These are phyloP conservation scores for Penstemon newberryi DNA, from an alignment of 257 asterid genomes.

Conservation along the genomic window DNA sequence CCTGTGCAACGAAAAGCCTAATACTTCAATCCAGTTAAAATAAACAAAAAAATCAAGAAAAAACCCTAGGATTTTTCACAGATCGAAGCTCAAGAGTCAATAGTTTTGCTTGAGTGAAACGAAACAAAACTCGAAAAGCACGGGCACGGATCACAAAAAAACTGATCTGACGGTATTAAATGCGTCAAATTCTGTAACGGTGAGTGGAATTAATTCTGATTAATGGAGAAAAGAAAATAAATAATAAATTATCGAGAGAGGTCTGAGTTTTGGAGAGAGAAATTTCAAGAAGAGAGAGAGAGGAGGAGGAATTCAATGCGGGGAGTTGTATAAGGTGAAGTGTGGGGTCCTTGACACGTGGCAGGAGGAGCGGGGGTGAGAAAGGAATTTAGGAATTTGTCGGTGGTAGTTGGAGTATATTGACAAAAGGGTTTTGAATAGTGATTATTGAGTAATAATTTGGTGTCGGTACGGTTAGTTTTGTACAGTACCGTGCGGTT, in stretches of 20 bases:
- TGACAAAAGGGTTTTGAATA: constrained; percentile 23
- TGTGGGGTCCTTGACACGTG: constrained; percentile 55
- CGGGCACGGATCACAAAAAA: constrained; percentile 41
- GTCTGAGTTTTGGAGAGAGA: constrained; percentile 28
- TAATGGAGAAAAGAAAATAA: background rate
- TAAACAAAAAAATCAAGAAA: constrained; percentile 1
- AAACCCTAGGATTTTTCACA: constrained; percentile 1
- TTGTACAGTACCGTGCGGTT: constrained; percentile 34
- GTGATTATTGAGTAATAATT: constrained; percentile 34
- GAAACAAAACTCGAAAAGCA: constrained; percentile 30
- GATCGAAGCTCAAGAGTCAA: constrained; percentile 27
- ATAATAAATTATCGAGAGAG: constrained; percentile 44
- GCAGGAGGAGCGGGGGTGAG: constrained; percentile 13
- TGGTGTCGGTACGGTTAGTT: constrained; percentile 30
- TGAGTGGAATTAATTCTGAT: constrained; percentile 8
- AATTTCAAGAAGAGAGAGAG: background rate
- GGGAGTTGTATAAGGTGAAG: constrained; percentile 4
- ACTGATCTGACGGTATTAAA: constrained; percentile 37
- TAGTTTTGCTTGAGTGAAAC: constrained; percentile 5
- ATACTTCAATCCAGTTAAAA: constrained; percentile 7
- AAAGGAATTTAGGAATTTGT: constrained; percentile 29
- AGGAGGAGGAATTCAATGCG: constrained; percentile 15
- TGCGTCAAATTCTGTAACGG: constrained; percentile 39
- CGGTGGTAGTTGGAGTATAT: constrained; percentile 37
- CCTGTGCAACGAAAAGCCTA: constrained; percentile 10